Evolutionary conservation across 192 early-diverging fungal genomes (phyloP).

Genomic region (Rhizophlyctis rosea): DNA sequence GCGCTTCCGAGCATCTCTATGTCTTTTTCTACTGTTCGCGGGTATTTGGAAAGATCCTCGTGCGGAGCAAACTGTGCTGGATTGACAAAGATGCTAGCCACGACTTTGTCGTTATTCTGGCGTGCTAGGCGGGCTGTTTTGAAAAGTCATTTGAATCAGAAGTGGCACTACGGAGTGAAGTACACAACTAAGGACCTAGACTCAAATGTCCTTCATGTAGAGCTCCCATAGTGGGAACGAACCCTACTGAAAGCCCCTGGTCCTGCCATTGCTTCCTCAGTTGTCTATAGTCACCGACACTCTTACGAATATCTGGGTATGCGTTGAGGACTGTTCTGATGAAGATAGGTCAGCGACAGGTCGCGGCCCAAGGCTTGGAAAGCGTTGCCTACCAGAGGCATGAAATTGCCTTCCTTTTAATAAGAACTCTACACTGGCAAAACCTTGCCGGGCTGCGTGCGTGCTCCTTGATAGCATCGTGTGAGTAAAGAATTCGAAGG

Average conservation of each 20-base stretch:
- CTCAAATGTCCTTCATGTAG: slow-evolving; percentile 86
- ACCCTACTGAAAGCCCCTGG: slow-evolving; percentile 67
- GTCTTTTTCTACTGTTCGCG: slow-evolving; percentile 79
- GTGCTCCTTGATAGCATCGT: no score
- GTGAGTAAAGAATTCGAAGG: no score
- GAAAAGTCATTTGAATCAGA: background rate
- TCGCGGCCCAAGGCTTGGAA: no score
- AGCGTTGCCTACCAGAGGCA: no score
- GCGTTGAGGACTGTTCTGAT: no score
- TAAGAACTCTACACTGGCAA: no score
- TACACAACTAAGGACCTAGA: slow-evolving; percentile 51
- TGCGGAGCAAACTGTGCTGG: slow-evolving; percentile 97
- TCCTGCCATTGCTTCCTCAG: slow-evolving; percentile 55
- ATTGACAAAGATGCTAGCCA: slow-evolving; percentile 93
- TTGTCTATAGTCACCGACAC: slow-evolving; percentile 67
- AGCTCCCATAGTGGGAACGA: slow-evolving; percentile 98
- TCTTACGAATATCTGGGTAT: slow-evolving; percentile 58
- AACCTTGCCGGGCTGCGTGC: no score
- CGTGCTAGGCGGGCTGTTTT: slow-evolving; percentile 51
- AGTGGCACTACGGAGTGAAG: background rate
- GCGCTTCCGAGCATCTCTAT: slow-evolving; percentile 59
- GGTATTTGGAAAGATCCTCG: slow-evolving; percentile 90
- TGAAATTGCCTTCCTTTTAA: no score
- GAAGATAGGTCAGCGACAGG: no score
- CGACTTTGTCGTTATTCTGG: slow-evolving; percentile 62